Conservation (phyloP, 768 basidiomycete species). For the Boletus coccyginus region DNA sequence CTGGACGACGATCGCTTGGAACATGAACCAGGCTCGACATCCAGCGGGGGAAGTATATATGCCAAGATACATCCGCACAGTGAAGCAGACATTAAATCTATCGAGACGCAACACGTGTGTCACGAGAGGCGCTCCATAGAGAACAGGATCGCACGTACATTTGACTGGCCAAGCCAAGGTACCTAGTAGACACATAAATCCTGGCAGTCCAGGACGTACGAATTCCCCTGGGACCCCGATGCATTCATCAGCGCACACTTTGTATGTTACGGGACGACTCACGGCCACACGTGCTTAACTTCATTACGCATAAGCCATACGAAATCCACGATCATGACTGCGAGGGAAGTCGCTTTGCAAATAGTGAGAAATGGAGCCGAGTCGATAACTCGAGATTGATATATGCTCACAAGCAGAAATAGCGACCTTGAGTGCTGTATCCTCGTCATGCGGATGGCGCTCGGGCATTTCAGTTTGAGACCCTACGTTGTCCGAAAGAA, state of each 20-base stretch:
- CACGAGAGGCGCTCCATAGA: not conserved
- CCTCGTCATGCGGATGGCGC: not conserved
- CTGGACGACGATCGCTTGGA: conserved; percentile 15
- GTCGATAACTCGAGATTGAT: not conserved
- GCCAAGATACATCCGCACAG: conserved; percentile 16
- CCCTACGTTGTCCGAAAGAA: not conserved
- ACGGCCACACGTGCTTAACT: conserved; percentile 21
- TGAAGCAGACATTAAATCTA: conserved; percentile 23
- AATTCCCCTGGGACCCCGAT: conserved; percentile 2
- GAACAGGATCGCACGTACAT: conserved; percentile 9
- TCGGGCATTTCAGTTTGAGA: not conserved
- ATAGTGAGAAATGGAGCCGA: not conserved
- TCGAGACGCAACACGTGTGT: not conserved
- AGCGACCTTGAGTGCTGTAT: conserved; percentile 2
- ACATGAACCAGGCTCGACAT: conserved; percentile 18
- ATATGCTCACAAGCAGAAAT: conserved; percentile 15
- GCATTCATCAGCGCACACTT: not conserved
- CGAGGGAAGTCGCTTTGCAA: conserved; percentile 3
- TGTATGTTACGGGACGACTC: not conserved
- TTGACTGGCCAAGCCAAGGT: conserved; percentile 15
- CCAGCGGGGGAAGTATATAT: not conserved
- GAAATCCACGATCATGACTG: conserved; percentile 18
- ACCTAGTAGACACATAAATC: conserved; percentile 13
- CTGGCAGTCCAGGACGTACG: conserved; percentile 5
- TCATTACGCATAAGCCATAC: conserved; percentile 13